Base-by-base conservation (phyloP, 2,329 filamentous ascomycete species). In the Calcarisporium arbuscula region DNA sequence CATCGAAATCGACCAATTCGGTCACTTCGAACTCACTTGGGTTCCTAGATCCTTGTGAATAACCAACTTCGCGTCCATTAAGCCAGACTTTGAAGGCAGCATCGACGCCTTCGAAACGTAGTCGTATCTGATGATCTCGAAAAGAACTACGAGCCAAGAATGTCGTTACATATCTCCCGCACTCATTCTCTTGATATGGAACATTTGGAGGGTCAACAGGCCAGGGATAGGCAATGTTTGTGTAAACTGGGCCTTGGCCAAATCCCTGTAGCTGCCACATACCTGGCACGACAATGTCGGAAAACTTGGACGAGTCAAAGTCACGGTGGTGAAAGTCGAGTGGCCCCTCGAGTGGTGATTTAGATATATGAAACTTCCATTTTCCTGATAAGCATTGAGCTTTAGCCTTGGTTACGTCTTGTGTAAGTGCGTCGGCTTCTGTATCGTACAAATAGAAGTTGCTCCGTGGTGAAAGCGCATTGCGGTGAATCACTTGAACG, bases 31-130 rank as follows among this genome's bases (percentile, higher is more conserved):
- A 88, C 82, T 88, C 80, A 92, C 46, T 39, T 21, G 23, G 77
- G 41, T 87, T 86, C 15, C 83, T 67, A 5, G 77, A 77, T 2
- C 82, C 83, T 50, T 15, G 18, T 14, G 6, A 18, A 15, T n/a
- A 15, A 32, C 83, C 83, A 7, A 85, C 69, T 30, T 79, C 62
- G 9, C 63, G 57, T 0, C 80, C 79, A 47, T 88, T 87, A 4
- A 88, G 51, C 70, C 76, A 86, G 2, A 85, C 64, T 44, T 82
- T 77, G 43, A 82, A 87, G 0, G 82, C 75, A 28, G 78, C 74
- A 49, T 87, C 82, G 0, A 87, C 82, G 0, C 83, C 83, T 45
- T 87, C 82, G 38, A 87, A 87, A 5, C 82, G 66, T 5, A 88
- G 58, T n/a, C 81, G 64, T 11, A 82, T 63, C 44, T 83, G 77